A percentile compares a stretch with the other conserved stretches of the same genome.
These are phyloP conservation scores for Plenodomus lindquistii DNA, from an alignment of 2,329 filamentous ascomycete genomes.

Conservation along the genomic window DNA sequence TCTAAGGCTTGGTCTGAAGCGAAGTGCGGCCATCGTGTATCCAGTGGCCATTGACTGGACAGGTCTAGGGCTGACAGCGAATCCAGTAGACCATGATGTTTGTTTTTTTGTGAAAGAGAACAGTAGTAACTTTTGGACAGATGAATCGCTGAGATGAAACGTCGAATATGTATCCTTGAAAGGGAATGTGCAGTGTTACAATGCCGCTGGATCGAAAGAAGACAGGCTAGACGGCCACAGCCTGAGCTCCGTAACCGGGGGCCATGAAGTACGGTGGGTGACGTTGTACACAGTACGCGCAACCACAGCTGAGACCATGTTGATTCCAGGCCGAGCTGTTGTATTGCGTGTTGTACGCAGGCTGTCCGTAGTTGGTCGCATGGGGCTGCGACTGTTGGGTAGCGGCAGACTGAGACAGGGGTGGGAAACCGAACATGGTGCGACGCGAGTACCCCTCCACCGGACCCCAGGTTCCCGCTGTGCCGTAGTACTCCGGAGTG, in stretches of 20 bases:
- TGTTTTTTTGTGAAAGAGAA: constrained; percentile 24
- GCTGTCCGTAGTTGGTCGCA: constrained; percentile 38
- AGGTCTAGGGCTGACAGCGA: constrained; percentile 13
- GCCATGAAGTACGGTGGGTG: constrained; percentile 47
- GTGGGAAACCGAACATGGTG: constrained; percentile 48
- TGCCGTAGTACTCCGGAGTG: constrained; percentile 58
- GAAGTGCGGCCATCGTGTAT: constrained; percentile 25
- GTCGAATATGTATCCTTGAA: constrained; percentile 32
- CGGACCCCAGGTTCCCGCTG: constrained; percentile 54
- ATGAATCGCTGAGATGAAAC: constrained; percentile 35
- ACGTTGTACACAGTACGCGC: constrained; percentile 43
- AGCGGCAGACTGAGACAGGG: constrained; percentile 40
- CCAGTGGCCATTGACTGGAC: constrained; percentile 21
- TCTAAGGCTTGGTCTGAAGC: constrained; percentile 21
- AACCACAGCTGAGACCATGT: constrained; percentile 43
- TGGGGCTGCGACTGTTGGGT: constrained; percentile 50
- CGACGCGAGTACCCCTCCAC: constrained; percentile 47
- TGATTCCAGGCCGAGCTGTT: constrained; percentile 43
- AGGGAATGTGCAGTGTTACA: constrained; percentile 1
- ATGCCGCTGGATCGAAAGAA: background rate
- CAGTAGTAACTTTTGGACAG: constrained; percentile 37
- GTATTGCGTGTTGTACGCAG: constrained; percentile 42
- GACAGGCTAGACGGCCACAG: constrained; percentile 36
- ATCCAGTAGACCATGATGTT: constrained; percentile 13
- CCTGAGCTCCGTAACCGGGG: constrained; percentile 44